Evolutionary conservation across 106 monocot genomes (phyloP).

Genomic region (Alisma plantagoaquatica): DNA sequence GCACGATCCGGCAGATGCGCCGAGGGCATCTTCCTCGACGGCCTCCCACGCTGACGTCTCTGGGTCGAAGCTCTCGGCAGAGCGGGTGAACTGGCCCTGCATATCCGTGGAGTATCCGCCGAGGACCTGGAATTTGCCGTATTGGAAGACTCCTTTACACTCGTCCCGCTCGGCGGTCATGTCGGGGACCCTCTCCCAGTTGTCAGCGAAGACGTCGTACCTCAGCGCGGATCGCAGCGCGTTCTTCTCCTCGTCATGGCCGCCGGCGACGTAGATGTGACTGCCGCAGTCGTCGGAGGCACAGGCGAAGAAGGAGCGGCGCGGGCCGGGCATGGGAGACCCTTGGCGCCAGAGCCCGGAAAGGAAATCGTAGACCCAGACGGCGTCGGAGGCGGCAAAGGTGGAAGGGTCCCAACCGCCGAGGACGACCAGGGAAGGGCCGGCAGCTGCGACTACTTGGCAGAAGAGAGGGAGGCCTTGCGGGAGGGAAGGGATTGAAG

Average conservation of each 20-base stretch:
- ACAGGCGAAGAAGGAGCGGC: conserved; percentile 27
- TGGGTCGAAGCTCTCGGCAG: conserved; percentile 11
- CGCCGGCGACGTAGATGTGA: conserved; percentile 22
- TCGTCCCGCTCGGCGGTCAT: conserved; percentile 22
- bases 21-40: conserved; percentile 12
- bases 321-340: conserved; percentile 11
- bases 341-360: conserved; percentile 12
- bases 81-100: conserved; percentile 18
- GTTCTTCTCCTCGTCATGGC: conserved; percentile 30
- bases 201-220: conserved; percentile 20
- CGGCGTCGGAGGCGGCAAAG: conserved; percentile 15
- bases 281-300: conserved; percentile 11
- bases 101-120: conserved; percentile 16
- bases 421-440: conserved; percentile 9
- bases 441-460: conserved; percentile 15
- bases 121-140: conserved; percentile 13
- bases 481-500: conserved; percentile 1
- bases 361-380: conserved; percentile 17
- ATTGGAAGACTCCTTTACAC: conserved; percentile 18
- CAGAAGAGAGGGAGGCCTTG: conserved; percentile 25
- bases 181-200: conserved; percentile 17
- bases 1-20: conserved; percentile 1
- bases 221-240: conserved; percentile 17
- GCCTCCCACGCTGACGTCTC: conserved; percentile 7
- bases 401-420: conserved; percentile 17